Base-by-base conservation (phyloP, 495 filamentous ascomycete genomes). In the Xylaria palmicola region DNA sequence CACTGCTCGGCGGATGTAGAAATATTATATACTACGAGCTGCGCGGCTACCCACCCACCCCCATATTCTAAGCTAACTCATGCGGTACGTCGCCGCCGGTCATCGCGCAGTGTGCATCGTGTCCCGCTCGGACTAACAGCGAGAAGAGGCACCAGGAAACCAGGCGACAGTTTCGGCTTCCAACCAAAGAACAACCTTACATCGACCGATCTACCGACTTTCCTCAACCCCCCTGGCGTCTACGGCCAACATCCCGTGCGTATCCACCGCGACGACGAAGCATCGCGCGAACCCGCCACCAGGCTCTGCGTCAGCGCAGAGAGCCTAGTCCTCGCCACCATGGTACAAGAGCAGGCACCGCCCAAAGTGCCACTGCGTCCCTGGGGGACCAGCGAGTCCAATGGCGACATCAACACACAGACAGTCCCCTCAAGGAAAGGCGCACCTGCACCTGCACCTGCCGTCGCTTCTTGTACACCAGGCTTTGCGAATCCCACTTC, bases 101-200 rank as follows among this genome's bases (percentile, higher is more conserved):
- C 39, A 40, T 43, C 37, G 36, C 26, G 26, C n/a, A n/a, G n/a
- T n/a, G n/a, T n/a, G n/a, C 43, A 56, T 37, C 37, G 13, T 55
- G 37, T 40, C 55, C 32, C 49, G 41, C 49, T 19, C 15, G 39
- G 34, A 56, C 32, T 30, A 36, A 36, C 5, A 29, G 34, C 29
- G 17, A 34, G 26, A 62, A 45, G 62, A 64, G 47, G 50, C 56
- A 65, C 15, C 66, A 77, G 74, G 71, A 77, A 75, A 45, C 73
- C 69, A 10, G 71, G 73, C 39, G 65, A 70, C 34, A 40, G 63
- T 22, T 73, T 72, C 44, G 66, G 67, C 59, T 62, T 74, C 60
- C 72, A 71, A 53, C 74, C 73, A 26, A 71, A 72, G 44, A 74
- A 75, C 66, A 70, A 67, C 51, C 65, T 74, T 15, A 49, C 60